Base-by-base conservation (phyloP, 768 basidiomycete genomes). In the Hypsizygus marmoreus region DNA sequence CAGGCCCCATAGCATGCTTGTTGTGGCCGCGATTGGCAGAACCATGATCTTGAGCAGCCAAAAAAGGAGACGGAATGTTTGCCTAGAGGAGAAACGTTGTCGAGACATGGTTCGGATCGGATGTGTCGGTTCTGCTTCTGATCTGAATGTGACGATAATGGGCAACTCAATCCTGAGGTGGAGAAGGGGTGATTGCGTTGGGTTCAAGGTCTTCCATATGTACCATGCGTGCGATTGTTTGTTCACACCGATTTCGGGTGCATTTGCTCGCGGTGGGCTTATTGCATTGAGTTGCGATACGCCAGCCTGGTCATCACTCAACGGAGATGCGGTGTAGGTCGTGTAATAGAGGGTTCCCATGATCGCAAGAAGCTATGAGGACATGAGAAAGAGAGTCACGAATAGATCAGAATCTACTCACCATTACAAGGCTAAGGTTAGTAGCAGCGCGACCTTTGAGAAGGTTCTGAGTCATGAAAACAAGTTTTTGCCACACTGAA, bases 111-210 rank as follows among this genome's bases (percentile, higher is more conserved):
- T 62, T 51, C 45, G 45, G 23, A 45, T 29, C 16, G 42, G 36
- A 29, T 54, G 20, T 31, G 49, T 54, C 40, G 46, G 54, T 29
- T 66, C 60, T 4, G 56, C 58, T 42, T 76, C 72, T 4, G 74
- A 72, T 39, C 72, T 66, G 57, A 92, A 78, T 16, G 88, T 80
- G 26, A 97, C 70, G 50, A 91, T 77, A 2, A 81, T 80, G 0
- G 94, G 91, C n/a, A 76, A 70, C 60, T 94, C 90, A 46, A 94
- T 73, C 50, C 88, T 84, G 37, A 95, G 63, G 64, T 93, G 89
- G 9, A 94, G 75, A 2, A 88, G 65, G 9, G 76, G 64, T 25
- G 82, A 74, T 48, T 81, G 77, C 4, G 70, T 65, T 2, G 91
- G 90, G 58, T 91, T 93, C 14, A 95, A 68, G 5, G 76, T 72